Evolutionary conservation across 2,329 filamentous ascomycete species (phyloP).

Genomic region (Fusarium penzigii): DNA sequence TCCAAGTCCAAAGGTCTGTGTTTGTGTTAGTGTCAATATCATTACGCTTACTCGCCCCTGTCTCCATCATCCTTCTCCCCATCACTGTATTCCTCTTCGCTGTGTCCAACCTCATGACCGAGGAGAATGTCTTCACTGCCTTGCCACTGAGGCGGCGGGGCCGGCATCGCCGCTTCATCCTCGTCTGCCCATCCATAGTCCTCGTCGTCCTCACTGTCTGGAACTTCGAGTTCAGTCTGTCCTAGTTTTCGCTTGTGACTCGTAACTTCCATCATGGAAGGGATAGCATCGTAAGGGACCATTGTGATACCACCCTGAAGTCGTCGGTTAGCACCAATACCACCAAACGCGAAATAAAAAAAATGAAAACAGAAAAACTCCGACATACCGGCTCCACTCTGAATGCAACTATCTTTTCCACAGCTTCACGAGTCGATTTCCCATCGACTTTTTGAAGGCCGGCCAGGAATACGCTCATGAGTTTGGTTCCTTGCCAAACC

Average conservation of each 20-base stretch:
- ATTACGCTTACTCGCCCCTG: conserved; percentile 4
- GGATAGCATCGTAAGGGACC: conserved; percentile 43
- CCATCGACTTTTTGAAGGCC: conserved; percentile 68
- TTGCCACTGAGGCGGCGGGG: conserved; percentile 66
- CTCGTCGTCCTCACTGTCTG: conserved; percentile 66
- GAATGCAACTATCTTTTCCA: conserved; percentile 52
- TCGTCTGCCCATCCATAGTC: conserved; percentile 73
- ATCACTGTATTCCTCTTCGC: conserved; percentile 34
- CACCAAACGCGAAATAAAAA: conserved; percentile 11
- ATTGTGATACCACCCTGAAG: conserved; percentile 45
- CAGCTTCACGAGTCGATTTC: conserved; percentile 40
- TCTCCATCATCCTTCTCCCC: conserved; percentile 16
- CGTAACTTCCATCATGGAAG: conserved; percentile 34
- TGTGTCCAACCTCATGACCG: conserved; percentile 46
- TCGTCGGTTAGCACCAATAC: conserved; percentile 24
- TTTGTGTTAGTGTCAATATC: conserved; percentile 19
- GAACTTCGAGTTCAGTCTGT: conserved; percentile 60
- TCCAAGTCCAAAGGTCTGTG: too few relatives aligned
- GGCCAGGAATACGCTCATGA: conserved; percentile 56
- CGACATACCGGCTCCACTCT: conserved; percentile 46
- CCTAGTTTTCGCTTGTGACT: conserved; percentile 63
- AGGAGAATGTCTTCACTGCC: conserved; percentile 65
- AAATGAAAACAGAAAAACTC: too few relatives aligned
- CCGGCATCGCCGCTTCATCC: conserved; percentile 61
- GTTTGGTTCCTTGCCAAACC: conserved; percentile 50